These are phyloP conservation scores for Aspergillus conjunctus DNA, from an alignment of 495 filamentous ascomycete species.

Conservation along the genomic window DNA sequence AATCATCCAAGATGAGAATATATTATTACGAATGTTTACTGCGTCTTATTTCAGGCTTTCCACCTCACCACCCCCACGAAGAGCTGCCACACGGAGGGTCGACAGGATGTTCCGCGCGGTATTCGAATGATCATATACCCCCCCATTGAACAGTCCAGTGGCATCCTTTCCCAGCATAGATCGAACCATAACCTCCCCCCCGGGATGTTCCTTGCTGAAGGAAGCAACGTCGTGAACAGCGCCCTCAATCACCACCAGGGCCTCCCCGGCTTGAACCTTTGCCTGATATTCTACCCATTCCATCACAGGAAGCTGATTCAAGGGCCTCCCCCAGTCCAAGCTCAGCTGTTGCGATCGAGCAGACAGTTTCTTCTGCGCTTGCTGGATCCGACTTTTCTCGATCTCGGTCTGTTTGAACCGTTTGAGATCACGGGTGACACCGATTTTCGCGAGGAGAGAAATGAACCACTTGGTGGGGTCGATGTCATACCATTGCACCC, in stretches of 20 bases:
- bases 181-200: slow-evolving; percentile 6
- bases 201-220: slow-evolving; percentile 11
- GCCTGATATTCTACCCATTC: slow-evolving; percentile 76
- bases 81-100: slow-evolving; percentile 4
- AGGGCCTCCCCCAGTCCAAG: slow-evolving; percentile 85
- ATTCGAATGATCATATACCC: slow-evolving; percentile 10
- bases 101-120: slow-evolving; percentile 1
- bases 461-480: slow-evolving; percentile 96
- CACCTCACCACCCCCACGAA: slow-evolving; percentile 1
- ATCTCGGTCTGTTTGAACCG: slow-evolving; percentile 89
- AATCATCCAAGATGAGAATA: no score
- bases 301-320: slow-evolving; percentile 83
- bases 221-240: slow-evolving; percentile 7
- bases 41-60: not conserved
- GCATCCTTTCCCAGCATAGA: slow-evolving; percentile 7
- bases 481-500: slow-evolving; percentile 89
- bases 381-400: slow-evolving; percentile 89
- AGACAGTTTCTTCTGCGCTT: slow-evolving; percentile 91
- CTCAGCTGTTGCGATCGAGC: slow-evolving; percentile 64
- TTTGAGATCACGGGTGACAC: slow-evolving; percentile 85
- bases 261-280: not conserved
- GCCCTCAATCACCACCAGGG: slow-evolving; percentile 4
- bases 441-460: slow-evolving; percentile 80
- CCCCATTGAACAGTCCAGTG: slow-evolving; percentile 3
- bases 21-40: no score